Evolutionary conservation across 163 green algal species (phyloP).

Genomic region (Volvox carteri): DNA sequence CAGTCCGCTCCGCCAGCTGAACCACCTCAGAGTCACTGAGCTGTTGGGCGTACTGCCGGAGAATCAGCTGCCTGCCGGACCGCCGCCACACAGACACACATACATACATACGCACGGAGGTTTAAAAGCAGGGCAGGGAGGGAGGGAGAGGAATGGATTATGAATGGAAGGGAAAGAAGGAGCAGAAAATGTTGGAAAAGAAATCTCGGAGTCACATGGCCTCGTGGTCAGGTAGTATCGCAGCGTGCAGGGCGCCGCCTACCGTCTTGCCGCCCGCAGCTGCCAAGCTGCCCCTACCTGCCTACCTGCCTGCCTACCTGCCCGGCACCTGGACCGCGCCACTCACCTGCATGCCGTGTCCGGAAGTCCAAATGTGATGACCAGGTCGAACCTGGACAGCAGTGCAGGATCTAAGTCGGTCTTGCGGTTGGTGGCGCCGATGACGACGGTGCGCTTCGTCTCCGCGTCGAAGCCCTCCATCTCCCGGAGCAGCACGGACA

Average conservation of each 20-base stretch:
- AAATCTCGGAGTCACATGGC: too few species aligned
- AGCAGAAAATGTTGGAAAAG: too few species aligned
- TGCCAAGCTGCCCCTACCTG: too few species aligned
- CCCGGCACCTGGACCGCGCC: too few species aligned
- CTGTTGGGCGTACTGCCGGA: slow-evolving; percentile 89
- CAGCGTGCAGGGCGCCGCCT: too few species aligned
- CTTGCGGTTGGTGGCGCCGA: slow-evolving; percentile 93
- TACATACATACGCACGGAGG: too few species aligned
- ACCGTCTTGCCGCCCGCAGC: too few species aligned
- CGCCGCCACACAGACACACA: too few species aligned
- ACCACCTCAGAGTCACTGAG: slow-evolving; percentile 68
- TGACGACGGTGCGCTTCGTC: slow-evolving; percentile 80
- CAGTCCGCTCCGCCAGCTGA: slow-evolving; percentile 74
- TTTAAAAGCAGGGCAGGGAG: too few species aligned
- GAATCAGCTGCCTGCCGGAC: slow-evolving; percentile 77
- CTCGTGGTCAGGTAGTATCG: too few species aligned
- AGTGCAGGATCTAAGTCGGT: slow-evolving; percentile 92
- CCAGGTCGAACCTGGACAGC: slow-evolving; percentile 76
- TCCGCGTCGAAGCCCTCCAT: slow-evolving; percentile 91
- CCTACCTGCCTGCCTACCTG: too few species aligned
- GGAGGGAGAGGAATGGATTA: neutral
- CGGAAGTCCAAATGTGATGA: slow-evolving; percentile 88
- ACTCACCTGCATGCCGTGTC: slow-evolving; percentile 67
- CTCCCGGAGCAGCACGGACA: slow-evolving; percentile 92
- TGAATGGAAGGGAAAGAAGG: too few species aligned